Evolutionary conservation across 139 green algal species (phyloP).

Genomic region (Chlorella sp.): DNA sequence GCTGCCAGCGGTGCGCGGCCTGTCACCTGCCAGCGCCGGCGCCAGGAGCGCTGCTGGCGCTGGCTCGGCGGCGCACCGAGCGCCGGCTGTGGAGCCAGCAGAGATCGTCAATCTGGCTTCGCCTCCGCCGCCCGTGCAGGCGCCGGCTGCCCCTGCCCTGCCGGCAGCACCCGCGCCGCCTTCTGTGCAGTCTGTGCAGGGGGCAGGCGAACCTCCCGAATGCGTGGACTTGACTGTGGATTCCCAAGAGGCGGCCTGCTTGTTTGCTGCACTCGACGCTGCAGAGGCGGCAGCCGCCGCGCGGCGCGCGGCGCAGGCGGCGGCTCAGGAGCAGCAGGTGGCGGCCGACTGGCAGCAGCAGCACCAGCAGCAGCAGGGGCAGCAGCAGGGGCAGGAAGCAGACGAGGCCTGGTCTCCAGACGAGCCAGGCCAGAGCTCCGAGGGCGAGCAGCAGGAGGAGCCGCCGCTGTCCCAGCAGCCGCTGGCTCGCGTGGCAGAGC

Average conservation of each 20-base stretch:
- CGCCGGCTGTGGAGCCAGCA: neutral
- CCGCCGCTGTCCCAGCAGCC: neutral
- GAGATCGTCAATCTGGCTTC: neutral
- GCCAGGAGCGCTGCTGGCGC: too few relatives aligned
- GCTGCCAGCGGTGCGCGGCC: neutral
- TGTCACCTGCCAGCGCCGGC: neutral
- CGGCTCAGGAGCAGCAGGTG: neutral
- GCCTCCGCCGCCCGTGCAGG: neutral
- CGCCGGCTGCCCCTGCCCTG: neutral
- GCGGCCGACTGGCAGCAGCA: neutral
- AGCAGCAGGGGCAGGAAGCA: neutral
- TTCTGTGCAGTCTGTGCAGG: neutral
- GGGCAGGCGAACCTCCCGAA: neutral
- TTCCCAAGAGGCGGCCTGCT: neutral
- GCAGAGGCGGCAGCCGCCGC: neutral
- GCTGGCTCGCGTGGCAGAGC: neutral
- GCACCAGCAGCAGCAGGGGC: neutral
- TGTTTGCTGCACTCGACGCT: neutral
- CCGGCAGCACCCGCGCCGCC: neutral
- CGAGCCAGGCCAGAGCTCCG: neutral
- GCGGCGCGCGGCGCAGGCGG: neutral
- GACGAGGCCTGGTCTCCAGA: too few relatives aligned
- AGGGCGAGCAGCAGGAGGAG: neutral
- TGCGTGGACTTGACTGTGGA: neutral
- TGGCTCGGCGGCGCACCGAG: too few relatives aligned